A percentile compares a stretch with the other conserved stretches of the same genome.
phyloP scores from a whole-genome alignment of 345 rosid genomes.

The Trapa bicornis region DNA sequence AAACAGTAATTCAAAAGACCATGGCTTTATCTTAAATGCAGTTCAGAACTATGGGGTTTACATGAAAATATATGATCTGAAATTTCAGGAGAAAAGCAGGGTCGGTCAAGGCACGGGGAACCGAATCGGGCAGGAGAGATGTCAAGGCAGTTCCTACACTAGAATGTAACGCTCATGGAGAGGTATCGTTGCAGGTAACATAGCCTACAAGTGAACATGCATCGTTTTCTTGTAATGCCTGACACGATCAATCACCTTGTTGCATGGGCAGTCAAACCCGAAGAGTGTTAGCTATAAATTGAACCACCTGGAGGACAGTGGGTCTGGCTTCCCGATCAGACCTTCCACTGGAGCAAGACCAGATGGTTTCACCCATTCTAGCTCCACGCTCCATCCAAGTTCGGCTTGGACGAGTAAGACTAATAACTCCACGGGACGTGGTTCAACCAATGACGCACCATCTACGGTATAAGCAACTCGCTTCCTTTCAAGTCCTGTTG shows the following conservation, averaged over 20 bases:
- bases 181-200: conserved; percentile 12
- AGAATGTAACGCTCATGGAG: conserved; percentile 41
- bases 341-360: conserved; percentile 15
- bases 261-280: conserved; percentile 22
- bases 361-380: conserved; percentile 20
- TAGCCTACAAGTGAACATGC: background rate
- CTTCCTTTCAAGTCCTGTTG: background rate
- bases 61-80: conserved; percentile 1
- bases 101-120: conserved; percentile 44
- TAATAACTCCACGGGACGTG: conserved; percentile 16
- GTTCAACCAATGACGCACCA: conserved; percentile 11
- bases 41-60: background rate
- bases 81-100: conserved; percentile 49
- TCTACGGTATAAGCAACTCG: background rate
- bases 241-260: background rate
- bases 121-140: conserved; percentile 60
- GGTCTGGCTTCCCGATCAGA: conserved; percentile 33
- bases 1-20: conserved; percentile 30
- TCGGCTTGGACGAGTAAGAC: conserved; percentile 18
- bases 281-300: conserved; percentile 27
- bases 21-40: background rate
- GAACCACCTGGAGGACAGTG: conserved; percentile 27
- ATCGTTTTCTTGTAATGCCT: background rate
- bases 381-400: conserved; percentile 43
- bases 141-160: conserved; percentile 32